A percentile compares a stretch with the other conserved stretches of the same genome.
Evolutionary conservation across 257 asterid species (phyloP).

Genomic region (Petunia secreta): DNA sequence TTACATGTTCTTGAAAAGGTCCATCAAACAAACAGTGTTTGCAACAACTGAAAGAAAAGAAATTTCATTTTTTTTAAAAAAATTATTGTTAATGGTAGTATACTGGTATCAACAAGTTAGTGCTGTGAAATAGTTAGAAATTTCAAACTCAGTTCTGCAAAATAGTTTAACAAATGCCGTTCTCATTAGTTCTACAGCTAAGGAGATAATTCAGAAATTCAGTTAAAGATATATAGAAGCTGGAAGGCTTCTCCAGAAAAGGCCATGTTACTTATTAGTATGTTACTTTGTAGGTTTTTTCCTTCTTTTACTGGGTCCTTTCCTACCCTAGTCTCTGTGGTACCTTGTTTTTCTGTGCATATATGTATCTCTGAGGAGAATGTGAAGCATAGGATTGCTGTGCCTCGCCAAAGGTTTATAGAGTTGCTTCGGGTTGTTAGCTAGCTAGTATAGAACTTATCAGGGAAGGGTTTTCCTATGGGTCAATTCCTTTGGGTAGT

Average conservation of each 20-base stretch:
- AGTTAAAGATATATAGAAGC: constrained; percentile 5
- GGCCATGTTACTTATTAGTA: neutral
- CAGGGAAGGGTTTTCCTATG: neutral
- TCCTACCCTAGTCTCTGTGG: neutral
- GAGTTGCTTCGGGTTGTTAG: neutral
- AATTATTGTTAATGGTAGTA: too few species aligned
- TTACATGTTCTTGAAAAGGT: too few species aligned
- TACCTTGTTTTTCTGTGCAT: neutral
- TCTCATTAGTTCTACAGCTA: neutral
- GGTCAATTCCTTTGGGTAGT: neutral
- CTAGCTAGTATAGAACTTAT: neutral
- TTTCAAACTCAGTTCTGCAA: too few species aligned
- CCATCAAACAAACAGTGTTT: too few species aligned
- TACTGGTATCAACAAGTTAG: too few species aligned
- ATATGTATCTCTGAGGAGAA: neutral
- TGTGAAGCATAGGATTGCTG: neutral
- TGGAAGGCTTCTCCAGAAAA: neutral
- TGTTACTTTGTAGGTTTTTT: neutral
- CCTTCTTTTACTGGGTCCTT: neutral
- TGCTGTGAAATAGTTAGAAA: too few species aligned
- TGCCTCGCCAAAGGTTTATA: neutral
- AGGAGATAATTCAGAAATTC: neutral
- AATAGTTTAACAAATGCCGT: too few species aligned
- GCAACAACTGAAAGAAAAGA: too few species aligned
- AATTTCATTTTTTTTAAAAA: too few species aligned